A percentile compares a stretch with the other conserved stretches of the same genome.
Evolutionary conservation across 768 basidiomycete species (phyloP).

Genomic region (Leccinum subgranulosum): DNA sequence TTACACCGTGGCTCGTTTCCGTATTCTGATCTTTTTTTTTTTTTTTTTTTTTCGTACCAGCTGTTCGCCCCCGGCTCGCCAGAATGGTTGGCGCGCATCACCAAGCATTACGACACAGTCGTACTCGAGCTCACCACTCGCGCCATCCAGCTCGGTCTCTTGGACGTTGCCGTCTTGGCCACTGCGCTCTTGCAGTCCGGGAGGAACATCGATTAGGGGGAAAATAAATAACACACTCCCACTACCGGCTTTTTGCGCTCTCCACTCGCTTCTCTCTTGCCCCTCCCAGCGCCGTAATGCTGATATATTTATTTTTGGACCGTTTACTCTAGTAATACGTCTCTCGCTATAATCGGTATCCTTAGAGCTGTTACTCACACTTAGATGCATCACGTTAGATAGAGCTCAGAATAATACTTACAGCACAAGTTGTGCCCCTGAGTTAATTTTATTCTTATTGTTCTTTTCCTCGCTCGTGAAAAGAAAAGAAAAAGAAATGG

Average conservation of each 20-base stretch:
- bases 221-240: no score
- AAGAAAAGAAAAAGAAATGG: not conserved
- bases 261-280: not conserved
- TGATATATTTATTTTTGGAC: not conserved
- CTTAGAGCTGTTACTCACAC: not conserved
- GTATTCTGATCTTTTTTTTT: not conserved
- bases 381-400: not conserved
- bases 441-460: not conserved
- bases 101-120: constrained; percentile 41
- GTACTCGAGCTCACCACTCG: constrained; percentile 54
- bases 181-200: constrained; percentile 57
- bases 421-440: not conserved
- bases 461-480: not conserved
- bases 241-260: not conserved
- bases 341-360: not conserved
- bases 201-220: constrained; percentile 60
- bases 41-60: constrained; percentile 26
- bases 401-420: not conserved
- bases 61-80: constrained; percentile 41
- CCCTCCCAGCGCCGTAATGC: not conserved
- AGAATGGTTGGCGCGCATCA: constrained; percentile 50
- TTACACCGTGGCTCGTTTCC: not conserved
- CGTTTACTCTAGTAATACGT: not conserved
- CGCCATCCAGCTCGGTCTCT: constrained; percentile 51
- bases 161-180: constrained; percentile 50